Evolutionary conservation across 257 asterid species (phyloP).

Genomic region (Ocimum tenuiflorum): DNA sequence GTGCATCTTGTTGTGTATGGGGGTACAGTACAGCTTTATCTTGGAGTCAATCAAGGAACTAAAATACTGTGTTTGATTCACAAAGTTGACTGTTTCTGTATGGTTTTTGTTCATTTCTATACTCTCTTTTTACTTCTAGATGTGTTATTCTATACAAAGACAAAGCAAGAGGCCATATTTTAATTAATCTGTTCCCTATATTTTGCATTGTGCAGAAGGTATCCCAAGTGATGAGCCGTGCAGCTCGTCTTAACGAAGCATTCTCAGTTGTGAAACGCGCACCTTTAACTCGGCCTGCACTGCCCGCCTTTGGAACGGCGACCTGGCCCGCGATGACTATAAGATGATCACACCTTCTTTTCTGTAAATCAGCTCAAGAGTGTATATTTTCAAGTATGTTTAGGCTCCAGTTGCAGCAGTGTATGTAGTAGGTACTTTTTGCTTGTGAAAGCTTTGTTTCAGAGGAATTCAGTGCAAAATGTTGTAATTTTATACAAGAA

Average conservation of each 20-base stretch:
- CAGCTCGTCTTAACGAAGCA: conserved; percentile 86
- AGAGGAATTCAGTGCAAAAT: no score
- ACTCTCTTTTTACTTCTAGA: no score
- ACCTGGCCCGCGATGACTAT: conserved; percentile 68
- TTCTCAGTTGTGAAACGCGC: conserved; percentile 82
- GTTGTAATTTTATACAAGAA: no score
- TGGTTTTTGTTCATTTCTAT: no score
- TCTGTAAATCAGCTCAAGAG: not conserved
- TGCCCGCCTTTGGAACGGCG: conserved; percentile 50
- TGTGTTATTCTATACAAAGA: no score
- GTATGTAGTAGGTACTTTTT: conserved; percentile 20
- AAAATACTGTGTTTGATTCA: no score
- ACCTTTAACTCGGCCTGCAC: conserved; percentile 69
- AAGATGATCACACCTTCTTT: conserved; percentile 34
- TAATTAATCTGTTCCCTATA: no score
- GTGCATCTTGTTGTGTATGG: not conserved
- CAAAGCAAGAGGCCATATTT: no score
- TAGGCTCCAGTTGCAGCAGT: conserved; percentile 9
- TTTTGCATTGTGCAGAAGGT: conserved; percentile 51
- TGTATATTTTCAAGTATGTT: conserved; percentile 14
- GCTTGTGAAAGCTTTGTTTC: conserved; percentile 21
- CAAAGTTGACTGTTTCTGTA: no score
- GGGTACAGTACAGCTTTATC: no score
- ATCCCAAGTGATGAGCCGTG: conserved; percentile 82
- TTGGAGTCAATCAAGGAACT: no score